Percentiles rank a stretch among this genome's conserved stretches.
Evolutionary conservation across 768 basidiomycete genomes (phyloP).

Genomic region (Suillus occidentalis): DNA sequence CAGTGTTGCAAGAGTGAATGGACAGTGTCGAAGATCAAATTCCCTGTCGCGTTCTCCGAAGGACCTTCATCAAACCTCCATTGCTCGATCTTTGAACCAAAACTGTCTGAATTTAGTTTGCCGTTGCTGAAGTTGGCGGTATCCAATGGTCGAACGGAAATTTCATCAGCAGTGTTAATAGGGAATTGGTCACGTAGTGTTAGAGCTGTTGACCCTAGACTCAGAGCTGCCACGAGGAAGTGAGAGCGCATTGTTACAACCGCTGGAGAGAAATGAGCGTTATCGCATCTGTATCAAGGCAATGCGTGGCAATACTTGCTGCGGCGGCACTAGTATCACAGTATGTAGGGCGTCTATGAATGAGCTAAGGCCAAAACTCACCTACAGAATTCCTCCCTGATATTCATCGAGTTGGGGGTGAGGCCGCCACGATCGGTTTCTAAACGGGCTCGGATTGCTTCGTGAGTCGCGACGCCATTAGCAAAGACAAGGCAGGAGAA

Average conservation of each 20-base stretch:
- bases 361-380: neutral
- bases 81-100: neutral
- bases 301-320: neutral
- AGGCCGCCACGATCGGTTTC: too few relatives aligned
- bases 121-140: neutral
- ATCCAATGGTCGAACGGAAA: neutral
- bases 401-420: too few relatives aligned
- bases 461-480: too few relatives aligned
- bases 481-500: too few relatives aligned
- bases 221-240: neutral
- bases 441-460: too few relatives aligned
- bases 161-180: neutral
- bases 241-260: neutral
- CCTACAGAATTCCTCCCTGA: too few relatives aligned
- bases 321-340: neutral
- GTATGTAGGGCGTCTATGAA: neutral
- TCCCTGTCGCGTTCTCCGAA: constrained; percentile 27
- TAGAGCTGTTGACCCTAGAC: neutral
- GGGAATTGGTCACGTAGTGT: neutral
- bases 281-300: neutral
- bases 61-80: constrained; percentile 26
- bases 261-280: neutral
- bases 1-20: constrained; percentile 37
- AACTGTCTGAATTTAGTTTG: neutral
- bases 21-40: constrained; percentile 38